Evolutionary conservation across 2,329 filamentous ascomycete genomes (phyloP).

Genomic region (Verticillium longisporum): DNA sequence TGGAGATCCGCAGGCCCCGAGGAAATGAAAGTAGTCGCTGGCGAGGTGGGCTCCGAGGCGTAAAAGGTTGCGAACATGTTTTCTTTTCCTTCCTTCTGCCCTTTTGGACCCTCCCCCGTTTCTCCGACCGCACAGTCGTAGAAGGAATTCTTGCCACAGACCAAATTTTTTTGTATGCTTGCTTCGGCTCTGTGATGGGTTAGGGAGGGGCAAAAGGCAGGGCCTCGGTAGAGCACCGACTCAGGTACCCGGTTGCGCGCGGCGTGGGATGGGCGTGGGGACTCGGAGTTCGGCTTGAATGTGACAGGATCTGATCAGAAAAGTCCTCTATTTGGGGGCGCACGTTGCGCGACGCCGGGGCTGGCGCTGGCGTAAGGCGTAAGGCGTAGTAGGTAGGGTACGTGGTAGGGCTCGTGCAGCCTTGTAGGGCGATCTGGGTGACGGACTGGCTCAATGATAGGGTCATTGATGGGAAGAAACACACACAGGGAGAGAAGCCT

Average conservation of each 20-base stretch:
- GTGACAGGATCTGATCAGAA: neutral
- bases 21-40: neutral
- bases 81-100: neutral
- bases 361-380: neutral
- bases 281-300: neutral
- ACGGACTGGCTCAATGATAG: no score
- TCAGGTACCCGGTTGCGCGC: neutral
- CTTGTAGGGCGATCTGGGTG: neutral
- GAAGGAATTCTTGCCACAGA: no score
- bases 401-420: neutral
- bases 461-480: no score
- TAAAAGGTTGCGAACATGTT: conserved; percentile 1
- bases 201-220: neutral
- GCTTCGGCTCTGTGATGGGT: neutral
- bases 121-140: neutral
- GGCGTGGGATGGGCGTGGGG: neutral
- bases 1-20: neutral
- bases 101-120: neutral
- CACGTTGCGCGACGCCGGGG: neutral
- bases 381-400: neutral
- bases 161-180: no score
- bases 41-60: conserved; percentile 1
- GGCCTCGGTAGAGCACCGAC: neutral
- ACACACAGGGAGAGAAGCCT: no score
- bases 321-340: neutral